Percentiles rank a stretch among this genome's conserved stretches.
These are phyloP conservation scores for Tricholoma sp. DNA, from an alignment of 768 basidiomycete genomes.

Conservation along the genomic window DNA sequence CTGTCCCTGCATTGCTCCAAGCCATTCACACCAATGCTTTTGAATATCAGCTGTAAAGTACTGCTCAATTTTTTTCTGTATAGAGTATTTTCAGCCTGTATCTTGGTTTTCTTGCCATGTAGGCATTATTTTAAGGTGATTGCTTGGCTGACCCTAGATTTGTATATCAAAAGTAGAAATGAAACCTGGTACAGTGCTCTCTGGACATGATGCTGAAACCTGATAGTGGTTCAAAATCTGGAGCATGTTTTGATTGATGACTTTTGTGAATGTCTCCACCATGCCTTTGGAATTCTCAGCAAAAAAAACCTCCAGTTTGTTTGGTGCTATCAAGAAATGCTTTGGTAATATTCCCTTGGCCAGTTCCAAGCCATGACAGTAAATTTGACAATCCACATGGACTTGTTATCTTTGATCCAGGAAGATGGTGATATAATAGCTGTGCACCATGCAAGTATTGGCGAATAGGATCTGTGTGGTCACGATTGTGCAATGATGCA, in stretches of 20 bases:
- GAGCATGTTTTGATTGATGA: background rate
- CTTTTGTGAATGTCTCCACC: background rate
- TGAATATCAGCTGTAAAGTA: constrained; percentile 2
- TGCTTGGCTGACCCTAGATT: background rate
- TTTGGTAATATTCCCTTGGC: background rate
- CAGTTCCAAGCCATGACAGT: background rate
- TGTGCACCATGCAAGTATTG: background rate
- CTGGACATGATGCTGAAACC: background rate
- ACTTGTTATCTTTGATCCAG: background rate
- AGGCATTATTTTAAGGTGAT: background rate
- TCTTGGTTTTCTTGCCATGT: too few species aligned
- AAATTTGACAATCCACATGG: background rate
- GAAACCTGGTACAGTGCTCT: background rate
- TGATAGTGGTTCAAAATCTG: background rate
- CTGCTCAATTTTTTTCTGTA: constrained; percentile 5
- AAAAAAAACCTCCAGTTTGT: background rate
- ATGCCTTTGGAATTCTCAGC: background rate
- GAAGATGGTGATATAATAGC: background rate
- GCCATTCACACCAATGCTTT: background rate
- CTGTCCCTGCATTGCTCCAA: background rate
- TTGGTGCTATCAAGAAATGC: background rate
- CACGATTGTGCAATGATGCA: background rate
- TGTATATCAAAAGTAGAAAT: background rate
- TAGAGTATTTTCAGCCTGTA: background rate
- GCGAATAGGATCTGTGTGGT: background rate